Conservation (phyloP, 768 basidiomycete genomes). For the Terana coerulea region DNA sequence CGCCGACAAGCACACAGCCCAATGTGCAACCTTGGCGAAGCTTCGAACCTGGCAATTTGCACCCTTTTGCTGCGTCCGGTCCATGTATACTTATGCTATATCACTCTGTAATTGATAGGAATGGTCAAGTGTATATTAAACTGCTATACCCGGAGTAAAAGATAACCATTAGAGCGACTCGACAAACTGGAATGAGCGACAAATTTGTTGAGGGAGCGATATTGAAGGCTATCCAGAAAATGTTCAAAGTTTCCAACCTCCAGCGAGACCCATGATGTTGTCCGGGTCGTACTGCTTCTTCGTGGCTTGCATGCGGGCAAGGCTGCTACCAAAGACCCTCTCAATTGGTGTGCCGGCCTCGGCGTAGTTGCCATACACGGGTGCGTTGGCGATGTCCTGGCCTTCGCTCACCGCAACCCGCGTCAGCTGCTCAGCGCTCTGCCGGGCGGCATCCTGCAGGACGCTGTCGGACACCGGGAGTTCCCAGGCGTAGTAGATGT, state of each 20-base stretch:
- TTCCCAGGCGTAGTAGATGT: conserved; percentile 43
- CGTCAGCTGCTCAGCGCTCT: conserved; percentile 38
- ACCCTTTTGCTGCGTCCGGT: no score
- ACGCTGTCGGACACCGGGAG: conserved; percentile 33
- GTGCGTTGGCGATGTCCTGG: conserved; percentile 34
- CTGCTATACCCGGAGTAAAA: no score
- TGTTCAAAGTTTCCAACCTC: conserved; percentile 49
- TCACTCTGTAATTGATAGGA: no score
- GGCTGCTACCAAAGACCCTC: conserved; percentile 47
- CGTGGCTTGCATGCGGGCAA: conserved; percentile 36
- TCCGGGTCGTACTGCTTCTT: conserved; percentile 49
- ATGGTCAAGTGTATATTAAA: background rate
- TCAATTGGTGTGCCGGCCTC: conserved; percentile 46
- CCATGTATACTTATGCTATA: no score
- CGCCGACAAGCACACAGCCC: no score
- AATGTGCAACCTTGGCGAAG: no score
- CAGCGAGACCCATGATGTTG: conserved; percentile 63
- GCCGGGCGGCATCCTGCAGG: conserved; percentile 37
- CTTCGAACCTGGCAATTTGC: no score
- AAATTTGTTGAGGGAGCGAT: no score
- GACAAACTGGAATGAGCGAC: no score
- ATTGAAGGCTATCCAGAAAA: background rate
- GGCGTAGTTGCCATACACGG: conserved; percentile 62
- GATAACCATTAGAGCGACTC: no score
- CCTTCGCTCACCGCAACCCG: conserved; percentile 37